Base-by-base conservation (phyloP, 2,329 filamentous ascomycete species). In the Pyricularia pennisetigena region DNA sequence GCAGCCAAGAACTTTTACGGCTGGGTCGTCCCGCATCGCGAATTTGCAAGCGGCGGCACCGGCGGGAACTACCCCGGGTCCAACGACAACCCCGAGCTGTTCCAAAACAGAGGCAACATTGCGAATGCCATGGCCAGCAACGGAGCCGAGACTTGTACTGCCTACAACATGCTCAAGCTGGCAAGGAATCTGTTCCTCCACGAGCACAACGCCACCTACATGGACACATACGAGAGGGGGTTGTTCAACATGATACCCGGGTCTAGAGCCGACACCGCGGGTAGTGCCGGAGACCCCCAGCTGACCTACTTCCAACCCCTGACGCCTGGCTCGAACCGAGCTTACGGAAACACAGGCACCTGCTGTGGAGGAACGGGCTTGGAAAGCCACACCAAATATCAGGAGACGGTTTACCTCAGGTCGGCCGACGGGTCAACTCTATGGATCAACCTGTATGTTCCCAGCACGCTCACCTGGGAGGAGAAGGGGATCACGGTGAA, bases 371-470 rank as follows among this genome's bases (percentile, higher is more conserved):
- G 75, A 1, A 74, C 74, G 1, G 75, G 75, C 0, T 72, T 76
- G 73, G 75, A 77, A 70, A 76, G 75, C 68, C 75, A 77, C 69
- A 76, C 75, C 57, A 76, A 77, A 70, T 77, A 77, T 66, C 75
- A 77, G 67, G 75, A 76, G 70, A 76, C 75, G 7, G 72, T 77
- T 2, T 77, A 77, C 71, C 64, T 77, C n/a, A 74, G 73, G 35
- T 75, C 74, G 7, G 75, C 75, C 1, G 74, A 76, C 30, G 73
- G 69, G 0, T 75, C 75, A 0, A 69, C 74, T 14, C 74, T 77
- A 16, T 77, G 75, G 75, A 70, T 77, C 59, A 77, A 77, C 69
- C 69, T 77, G 26, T 77, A 72, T 65, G 71, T 76, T 28, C 75
- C 74, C 14, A 76, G 75, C 4, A 75, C 72, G 28, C 66, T 77